Base-by-base conservation (phyloP, 2,329 filamentous ascomycete species). In the Ophiostoma sp. region DNA sequence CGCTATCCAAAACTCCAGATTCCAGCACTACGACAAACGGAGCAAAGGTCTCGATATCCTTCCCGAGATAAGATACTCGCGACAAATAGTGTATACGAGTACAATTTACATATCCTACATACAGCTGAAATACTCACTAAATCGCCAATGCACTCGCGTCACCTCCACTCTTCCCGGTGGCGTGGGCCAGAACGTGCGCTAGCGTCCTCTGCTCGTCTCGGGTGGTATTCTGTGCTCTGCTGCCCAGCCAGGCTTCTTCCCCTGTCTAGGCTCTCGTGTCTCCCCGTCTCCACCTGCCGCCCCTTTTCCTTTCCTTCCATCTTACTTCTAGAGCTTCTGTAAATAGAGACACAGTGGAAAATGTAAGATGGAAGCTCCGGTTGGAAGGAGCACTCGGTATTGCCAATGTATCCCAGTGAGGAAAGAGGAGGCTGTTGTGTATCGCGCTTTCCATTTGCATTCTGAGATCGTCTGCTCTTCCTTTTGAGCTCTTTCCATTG, bases 111-210 rank as follows among this genome's bases (percentile, higher is more conserved):
- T n/a, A 3, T 15, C 15, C 13, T 5, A 48, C 15, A 48, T 48
- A 48, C 44, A 48, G 44, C 17, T n/a, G 44, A 48, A 39, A 48
- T 48, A 48, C 44, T 48, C 44, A 48, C 44, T 15, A 36, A 64
- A n/a, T 4, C 13, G 52, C 52, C 52, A 57, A 57, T 57, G 23
- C n/a, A 48, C 44, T 48, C 44, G 44, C 44, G 44, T 48, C 44
- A 8, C 62, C 62, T 65, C 62, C 62, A 65, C 62, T 65, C 62
- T 65, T 65, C 62, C 62, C 62, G 62, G 33, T 35, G 35, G 35
- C 62, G 20, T 65, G 62, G 62, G n/a, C 62, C 62, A 65, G 62
- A 65, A 65, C 62, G 62, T 65, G 62, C 60, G n/a, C 62, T 65
- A 65, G 62, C 62, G 60, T 36, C 60, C 31, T 64, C 36, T 41